Conservation (phyloP, 2,329 filamentous ascomycete species). For the Epichloe sibirici region DNA sequence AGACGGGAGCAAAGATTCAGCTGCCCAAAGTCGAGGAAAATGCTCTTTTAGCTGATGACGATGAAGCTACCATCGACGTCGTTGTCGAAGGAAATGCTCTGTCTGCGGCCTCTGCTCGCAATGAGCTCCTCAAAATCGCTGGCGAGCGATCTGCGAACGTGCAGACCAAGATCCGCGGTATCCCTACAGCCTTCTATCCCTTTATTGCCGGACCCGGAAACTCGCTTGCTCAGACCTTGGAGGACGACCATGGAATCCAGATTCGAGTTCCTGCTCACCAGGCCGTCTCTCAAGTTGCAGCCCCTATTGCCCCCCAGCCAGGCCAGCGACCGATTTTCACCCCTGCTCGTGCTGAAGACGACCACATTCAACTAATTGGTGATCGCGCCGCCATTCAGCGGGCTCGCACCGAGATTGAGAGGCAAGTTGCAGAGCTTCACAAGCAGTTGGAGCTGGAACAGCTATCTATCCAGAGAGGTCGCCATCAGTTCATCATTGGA, state of each 20-base stretch:
- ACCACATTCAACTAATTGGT: slow-evolving; percentile 74
- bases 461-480: slow-evolving; percentile 68
- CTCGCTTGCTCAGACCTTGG: slow-evolving; percentile 51
- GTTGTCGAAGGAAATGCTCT: slow-evolving; percentile 83
- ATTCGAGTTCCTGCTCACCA: slow-evolving; percentile 75
- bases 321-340: slow-evolving; percentile 59
- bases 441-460: slow-evolving; percentile 67
- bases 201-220: slow-evolving; percentile 81
- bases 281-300: slow-evolving; percentile 58
- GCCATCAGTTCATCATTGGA: slow-evolving; percentile 91
- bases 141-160: slow-evolving; percentile 74
- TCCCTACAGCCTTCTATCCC: slow-evolving; percentile 88
- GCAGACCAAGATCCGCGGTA: slow-evolving; percentile 67
- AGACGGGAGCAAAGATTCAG: slow-evolving; percentile 81
- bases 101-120: slow-evolving; percentile 70
- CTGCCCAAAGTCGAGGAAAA: slow-evolving; percentile 69
- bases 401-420: slow-evolving; percentile 69
- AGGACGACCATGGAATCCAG: slow-evolving; percentile 67
- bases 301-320: slow-evolving; percentile 48
- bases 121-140: slow-evolving; percentile 77
- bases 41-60: slow-evolving; percentile 49
- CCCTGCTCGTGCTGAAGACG: slow-evolving; percentile 53
- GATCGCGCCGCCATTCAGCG: slow-evolving; percentile 74
- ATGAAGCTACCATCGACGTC: slow-evolving; percentile 76
- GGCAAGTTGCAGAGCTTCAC: slow-evolving; percentile 62